Percentiles rank a stretch among this genome's conserved stretches.
Conservation (phyloP, 2,329 filamentous ascomycete species). For the Seiridium cupressi region DNA sequence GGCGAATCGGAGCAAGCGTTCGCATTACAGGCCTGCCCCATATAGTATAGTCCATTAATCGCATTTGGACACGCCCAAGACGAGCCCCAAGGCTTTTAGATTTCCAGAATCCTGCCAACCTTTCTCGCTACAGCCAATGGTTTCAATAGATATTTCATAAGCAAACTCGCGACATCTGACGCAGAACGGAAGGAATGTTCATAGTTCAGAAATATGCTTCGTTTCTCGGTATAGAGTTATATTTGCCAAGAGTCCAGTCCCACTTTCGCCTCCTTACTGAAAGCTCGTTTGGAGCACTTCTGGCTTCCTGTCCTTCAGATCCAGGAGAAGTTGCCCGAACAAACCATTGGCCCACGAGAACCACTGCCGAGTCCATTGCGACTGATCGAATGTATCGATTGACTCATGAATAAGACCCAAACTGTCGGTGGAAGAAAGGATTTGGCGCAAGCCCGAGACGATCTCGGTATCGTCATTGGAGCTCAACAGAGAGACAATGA, state of each 20-base stretch:
- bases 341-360: conserved; percentile 91
- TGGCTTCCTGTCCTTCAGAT: conserved; percentile 70
- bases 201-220: too few species aligned
- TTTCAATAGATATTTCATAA: too few species aligned
- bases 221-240: too few species aligned
- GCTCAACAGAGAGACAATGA: conserved; percentile 52
- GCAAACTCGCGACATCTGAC: too few species aligned
- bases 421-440: conserved; percentile 68
- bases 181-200: too few species aligned
- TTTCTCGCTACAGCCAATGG: too few species aligned
- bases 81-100: neutral
- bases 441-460: conserved; percentile 54
- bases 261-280: conserved; percentile 17
- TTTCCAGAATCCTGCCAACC: too few species aligned
- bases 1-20: neutral
- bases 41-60: neutral
- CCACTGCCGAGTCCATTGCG: conserved; percentile 43
- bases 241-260: neutral
- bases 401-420: conserved; percentile 81
- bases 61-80: neutral
- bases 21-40: neutral
- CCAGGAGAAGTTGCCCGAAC: conserved; percentile 79
- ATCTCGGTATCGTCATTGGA: conserved; percentile 76
- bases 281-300: conserved; percentile 39
- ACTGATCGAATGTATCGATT: conserved; percentile 62